Evolutionary conservation across 1,284 basidiomycete species (phyloP), one percentile per base, ranked within the genome.

Genomic region (Trichosporon coremiiforme): DNA sequence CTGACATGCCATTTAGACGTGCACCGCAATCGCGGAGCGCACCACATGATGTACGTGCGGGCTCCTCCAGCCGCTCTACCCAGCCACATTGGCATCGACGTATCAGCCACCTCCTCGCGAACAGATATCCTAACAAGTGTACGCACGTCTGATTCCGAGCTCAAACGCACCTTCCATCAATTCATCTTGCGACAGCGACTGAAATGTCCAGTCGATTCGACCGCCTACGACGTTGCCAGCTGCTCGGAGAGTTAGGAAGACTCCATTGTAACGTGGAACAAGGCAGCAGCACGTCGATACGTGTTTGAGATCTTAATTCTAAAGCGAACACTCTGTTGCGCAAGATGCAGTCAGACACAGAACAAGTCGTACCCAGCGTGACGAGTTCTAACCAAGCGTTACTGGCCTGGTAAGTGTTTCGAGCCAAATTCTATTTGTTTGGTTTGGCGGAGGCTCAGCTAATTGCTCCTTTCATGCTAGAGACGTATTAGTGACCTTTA

Each of bases 131-230:
- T 20, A 9, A 12, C 47, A 8, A 22, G 20, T 7, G 8, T 53
- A 53, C 47, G 47, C 47, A 53, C n/a, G 47, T 22, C 47, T 53
- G 47, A 12, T 4, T 53, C 47, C n/a, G 47, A 53, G 20, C 15
- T 53, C 47, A 53, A 22, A 53, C 47, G 47, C 47, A 53, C n/a
- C 47, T 20, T 53, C 47, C 47, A 53, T 20, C 20, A 53, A 53
- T 53, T 53, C 47, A 53, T 22, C n/a, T 53, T 53, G 47, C 10
- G 47, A 53, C 47, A 53, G 17, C 15, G 47, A 1, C 47, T 53
- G 47, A 53, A 20, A 53, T 53, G 47, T 22, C 47, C 20, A 22
- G 47, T 22, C 47, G 10, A 20, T 53, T 22, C 8, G 20, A 9
- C 20, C 2, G 47, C 47, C 47, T 53, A 53, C 47, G 47, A 22